A percentile compares a stretch with the other conserved stretches of the same genome.
These are phyloP conservation scores for Phalaenopsis aphrodite DNA, from an alignment of 106 monocot species.

Conservation along the genomic window DNA sequence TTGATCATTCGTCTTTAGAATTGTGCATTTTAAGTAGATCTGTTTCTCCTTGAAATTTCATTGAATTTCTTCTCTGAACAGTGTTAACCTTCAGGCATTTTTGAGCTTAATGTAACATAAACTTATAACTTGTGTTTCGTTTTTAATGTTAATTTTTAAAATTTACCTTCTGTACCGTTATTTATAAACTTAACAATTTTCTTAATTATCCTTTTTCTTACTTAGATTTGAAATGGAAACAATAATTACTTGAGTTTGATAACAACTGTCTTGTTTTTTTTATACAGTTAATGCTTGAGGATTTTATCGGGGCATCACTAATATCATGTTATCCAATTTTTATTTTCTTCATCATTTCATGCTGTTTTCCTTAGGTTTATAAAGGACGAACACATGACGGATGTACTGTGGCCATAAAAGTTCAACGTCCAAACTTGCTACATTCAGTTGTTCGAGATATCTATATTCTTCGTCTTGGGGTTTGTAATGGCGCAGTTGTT, in stretches of 20 bases:
- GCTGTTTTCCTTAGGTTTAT: conserved; percentile 52
- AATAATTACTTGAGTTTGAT: not conserved
- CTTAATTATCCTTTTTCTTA: not conserved
- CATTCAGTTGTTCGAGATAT: conserved; percentile 75
- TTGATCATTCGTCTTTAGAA: not conserved
- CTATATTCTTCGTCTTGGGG: conserved; percentile 93
- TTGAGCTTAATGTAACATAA: not conserved
- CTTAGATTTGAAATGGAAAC: not conserved
- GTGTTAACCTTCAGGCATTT: not conserved
- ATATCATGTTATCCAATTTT: not conserved
- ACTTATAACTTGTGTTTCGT: not conserved
- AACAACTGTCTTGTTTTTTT: not conserved
- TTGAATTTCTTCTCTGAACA: not conserved
- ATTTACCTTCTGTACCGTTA: not conserved
- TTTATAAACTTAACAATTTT: not conserved
- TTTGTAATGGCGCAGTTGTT: conserved; percentile 23
- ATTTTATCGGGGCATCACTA: not conserved
- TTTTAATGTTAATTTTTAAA: not conserved
- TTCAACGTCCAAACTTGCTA: conserved; percentile 84
- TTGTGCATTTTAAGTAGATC: not conserved
- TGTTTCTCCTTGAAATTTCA: not conserved
- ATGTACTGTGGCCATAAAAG: conserved; percentile 69
- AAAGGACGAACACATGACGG: conserved; percentile 73
- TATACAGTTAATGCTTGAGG: not conserved
- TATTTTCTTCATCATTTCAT: not conserved